Conservation (phyloP, 1,139 yeast species). For the Kluyveromyces marxianus region DNA sequence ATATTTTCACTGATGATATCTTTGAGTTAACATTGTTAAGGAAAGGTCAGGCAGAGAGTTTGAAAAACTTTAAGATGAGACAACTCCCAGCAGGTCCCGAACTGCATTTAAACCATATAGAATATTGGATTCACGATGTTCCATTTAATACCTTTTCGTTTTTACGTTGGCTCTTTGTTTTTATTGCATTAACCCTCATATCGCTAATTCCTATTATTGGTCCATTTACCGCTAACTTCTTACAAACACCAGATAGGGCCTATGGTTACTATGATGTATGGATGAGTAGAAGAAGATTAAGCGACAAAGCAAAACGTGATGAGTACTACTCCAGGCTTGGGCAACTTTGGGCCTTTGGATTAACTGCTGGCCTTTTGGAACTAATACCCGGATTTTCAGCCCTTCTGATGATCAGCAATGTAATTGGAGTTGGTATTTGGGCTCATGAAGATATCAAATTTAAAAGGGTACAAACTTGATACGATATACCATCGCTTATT, state of each 20-base stretch:
- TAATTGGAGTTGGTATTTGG: constrained; percentile 26
- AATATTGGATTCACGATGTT: constrained; percentile 8
- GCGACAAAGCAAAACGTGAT: constrained; percentile 8
- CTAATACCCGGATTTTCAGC: constrained; percentile 27
- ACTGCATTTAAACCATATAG: constrained; percentile 5
- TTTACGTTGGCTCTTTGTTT: constrained; percentile 2
- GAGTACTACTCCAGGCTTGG: constrained; percentile 18
- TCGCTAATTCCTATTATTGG: constrained; percentile 26
- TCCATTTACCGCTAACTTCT: constrained; percentile 19
- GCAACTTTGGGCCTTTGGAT: constrained; percentile 26
- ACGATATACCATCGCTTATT: constrained; percentile 1
- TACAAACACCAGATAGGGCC: constrained; percentile 22
- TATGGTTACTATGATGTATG: constrained; percentile 13
- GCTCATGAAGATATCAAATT: constrained; percentile 10
- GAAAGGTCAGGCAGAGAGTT: constrained; percentile 3
- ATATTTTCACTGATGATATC: constrained; percentile 6
- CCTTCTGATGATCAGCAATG: constrained; percentile 24
- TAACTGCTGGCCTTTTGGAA: constrained; percentile 28
- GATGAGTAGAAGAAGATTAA: constrained; percentile 7
- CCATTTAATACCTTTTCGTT: constrained; percentile 6
- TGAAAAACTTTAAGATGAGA: constrained; percentile 3
- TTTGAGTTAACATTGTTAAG: constrained; percentile 4
- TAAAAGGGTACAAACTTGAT: not conserved
- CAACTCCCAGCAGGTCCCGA: constrained; percentile 6
- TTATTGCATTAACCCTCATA: constrained; percentile 5